These are phyloP conservation scores for Coprinopsis strossmayeri DNA, from an alignment of 768 basidiomycete species.

Conservation along the genomic window DNA sequence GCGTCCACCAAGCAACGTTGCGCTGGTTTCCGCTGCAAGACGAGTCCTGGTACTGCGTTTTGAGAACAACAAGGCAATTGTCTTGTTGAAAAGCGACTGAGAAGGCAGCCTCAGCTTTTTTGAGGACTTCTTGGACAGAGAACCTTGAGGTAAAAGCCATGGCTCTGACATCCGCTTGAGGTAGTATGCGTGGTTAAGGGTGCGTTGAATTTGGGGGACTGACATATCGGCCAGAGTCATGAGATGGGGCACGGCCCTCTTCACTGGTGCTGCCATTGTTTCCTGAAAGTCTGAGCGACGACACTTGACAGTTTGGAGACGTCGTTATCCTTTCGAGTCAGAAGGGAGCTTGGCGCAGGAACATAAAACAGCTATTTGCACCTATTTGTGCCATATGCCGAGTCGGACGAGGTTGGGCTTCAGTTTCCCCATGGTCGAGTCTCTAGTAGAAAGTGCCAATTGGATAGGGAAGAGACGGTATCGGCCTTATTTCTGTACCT, in stretches of 20 bases:
- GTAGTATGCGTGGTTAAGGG: conserved; percentile 57
- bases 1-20: conserved; percentile 74
- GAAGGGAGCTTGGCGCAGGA: too few species aligned
- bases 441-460: too few species aligned
- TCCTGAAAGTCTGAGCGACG: too few species aligned
- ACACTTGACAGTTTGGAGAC: too few species aligned
- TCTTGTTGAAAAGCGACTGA: conserved; percentile 74
- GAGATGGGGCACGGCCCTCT: conserved; percentile 50
- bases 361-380: too few species aligned
- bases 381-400: too few species aligned
- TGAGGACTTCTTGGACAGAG: conserved; percentile 23
- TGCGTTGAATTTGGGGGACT: conserved; percentile 60
- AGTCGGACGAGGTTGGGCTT: too few species aligned
- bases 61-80: conserved; percentile 84
- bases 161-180: conserved; percentile 61
- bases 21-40: conserved; percentile 79
- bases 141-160: conserved; percentile 57
- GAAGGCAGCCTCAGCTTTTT: conserved; percentile 52
- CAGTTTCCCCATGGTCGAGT: too few species aligned
- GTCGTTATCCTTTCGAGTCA: background rate
- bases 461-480: too few species aligned
- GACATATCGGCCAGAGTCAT: conserved; percentile 87
- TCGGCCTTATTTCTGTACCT: too few species aligned
- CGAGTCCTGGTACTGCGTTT: conserved; percentile 94
- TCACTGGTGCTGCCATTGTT: background rate